A percentile compares a stretch with the other conserved stretches of the same genome.
Conservation (phyloP, 1,284 basidiomycete genomes). For the Fomitopsis schrenkii region DNA sequence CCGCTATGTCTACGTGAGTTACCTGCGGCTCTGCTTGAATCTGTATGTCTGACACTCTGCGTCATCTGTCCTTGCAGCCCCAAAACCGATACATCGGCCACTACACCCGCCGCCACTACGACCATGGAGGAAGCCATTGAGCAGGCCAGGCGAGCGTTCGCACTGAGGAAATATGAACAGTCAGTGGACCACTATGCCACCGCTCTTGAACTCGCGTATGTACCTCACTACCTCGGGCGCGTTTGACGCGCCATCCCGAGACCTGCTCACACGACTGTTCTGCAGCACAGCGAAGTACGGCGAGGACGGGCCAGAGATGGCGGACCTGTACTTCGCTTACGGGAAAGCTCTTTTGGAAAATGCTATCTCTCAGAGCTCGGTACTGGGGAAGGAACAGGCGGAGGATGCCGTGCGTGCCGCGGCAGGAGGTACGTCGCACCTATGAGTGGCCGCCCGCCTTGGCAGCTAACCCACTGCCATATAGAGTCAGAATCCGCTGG, state of each 20-base stretch:
- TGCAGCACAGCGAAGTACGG: constrained; percentile 65
- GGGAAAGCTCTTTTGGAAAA: constrained; percentile 87
- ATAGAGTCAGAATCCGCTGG: constrained; percentile 26
- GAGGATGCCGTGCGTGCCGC: constrained; percentile 50
- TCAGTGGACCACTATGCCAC: constrained; percentile 82
- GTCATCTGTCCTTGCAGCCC: no score
- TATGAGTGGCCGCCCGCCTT: not conserved
- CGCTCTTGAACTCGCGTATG: constrained; percentile 79
- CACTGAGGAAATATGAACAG: constrained; percentile 83
- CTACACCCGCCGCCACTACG: constrained; percentile 12
- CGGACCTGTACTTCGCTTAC: constrained; percentile 82
- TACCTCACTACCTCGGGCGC: constrained; percentile 28
- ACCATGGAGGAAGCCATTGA: constrained; percentile 60
- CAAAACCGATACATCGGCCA: not conserved
- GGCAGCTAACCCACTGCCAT: not conserved
- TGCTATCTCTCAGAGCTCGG: constrained; percentile 74
- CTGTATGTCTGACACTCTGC: not conserved
- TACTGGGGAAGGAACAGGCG: constrained; percentile 79
- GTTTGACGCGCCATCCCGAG: constrained; percentile 8
- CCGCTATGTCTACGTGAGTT: constrained; percentile 2
- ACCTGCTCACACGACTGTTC: not conserved
- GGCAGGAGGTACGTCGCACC: constrained; percentile 27
- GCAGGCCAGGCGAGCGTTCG: constrained; percentile 81
- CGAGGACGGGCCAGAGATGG: constrained; percentile 74
- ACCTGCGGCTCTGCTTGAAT: not conserved